Base-by-base conservation (phyloP, 768 basidiomycete species). In the Chalciporus pseudorubinellus region DNA sequence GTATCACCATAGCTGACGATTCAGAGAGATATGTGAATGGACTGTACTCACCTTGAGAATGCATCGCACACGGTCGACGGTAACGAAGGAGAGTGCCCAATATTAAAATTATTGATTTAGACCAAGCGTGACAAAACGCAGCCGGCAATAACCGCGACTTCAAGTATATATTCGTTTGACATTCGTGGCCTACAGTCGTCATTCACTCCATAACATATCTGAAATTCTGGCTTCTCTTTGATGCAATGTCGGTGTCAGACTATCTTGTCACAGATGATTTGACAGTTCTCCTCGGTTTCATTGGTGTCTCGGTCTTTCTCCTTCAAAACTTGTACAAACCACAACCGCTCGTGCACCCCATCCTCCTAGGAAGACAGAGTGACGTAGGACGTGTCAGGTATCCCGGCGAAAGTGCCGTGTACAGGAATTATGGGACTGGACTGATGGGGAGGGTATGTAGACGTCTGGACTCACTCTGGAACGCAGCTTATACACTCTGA, bases 261-360 rank as follows among this genome's bases (percentile, higher is more conserved):
- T 83, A 82, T 52, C 72, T 90, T 19, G 79, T 80, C 63, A 88
- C 87, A 1, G 87, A 92, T 70, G 89, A 91, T 71, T 69, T 89
- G 48, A 89, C 89, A 29, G 81, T 90, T 52, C 78, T 90, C 29
- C 78, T 91, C 10, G 84, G 83, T 44, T 79, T 92, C 55, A 84
- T 87, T 31, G 82, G 83, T 4, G 86, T 84, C 3, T 87, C 87
- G 9, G 78, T 89, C 34, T 90, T 89, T 64, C 76, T 90, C 28
- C 74, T 91, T 39, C 84, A 84, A 62, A 90, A 83, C 65, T 72
- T 89, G 53, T 89, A 90, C 72, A 89, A 80, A 59, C 88, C 87
- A 4, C 87, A 88, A 59, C 85, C 87, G 2, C 80, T 95, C 39
- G 92, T 95, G 0, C 94, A 97, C 62, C 94, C 94, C n/a, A 88